Evolutionary conservation across 1,139 yeast genomes (phyloP).

Genomic region (Saccharomyces uvarum): DNA sequence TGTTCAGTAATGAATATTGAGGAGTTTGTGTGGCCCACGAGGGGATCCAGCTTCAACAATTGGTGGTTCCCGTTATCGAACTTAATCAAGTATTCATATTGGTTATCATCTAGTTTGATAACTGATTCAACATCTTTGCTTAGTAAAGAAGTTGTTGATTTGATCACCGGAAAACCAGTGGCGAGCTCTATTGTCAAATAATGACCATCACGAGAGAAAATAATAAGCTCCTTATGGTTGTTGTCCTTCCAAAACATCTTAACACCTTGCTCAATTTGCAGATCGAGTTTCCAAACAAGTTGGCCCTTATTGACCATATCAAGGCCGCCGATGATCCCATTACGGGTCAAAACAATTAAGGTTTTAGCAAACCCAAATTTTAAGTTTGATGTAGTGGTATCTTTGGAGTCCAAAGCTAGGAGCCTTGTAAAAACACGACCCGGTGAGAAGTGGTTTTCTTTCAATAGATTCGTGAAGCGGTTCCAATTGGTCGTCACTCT

Average conservation of each 20-base stretch:
- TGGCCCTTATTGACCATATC: constrained; percentile 36
- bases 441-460: constrained; percentile 18
- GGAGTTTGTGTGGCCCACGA: neutral
- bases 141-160: neutral
- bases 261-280: constrained; percentile 20
- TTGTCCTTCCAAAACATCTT: constrained; percentile 17
- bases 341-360: constrained; percentile 39
- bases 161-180: neutral
- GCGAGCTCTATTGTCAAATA: constrained; percentile 9
- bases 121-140: constrained; percentile 5
- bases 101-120: neutral
- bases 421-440: constrained; percentile 22
- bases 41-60: neutral
- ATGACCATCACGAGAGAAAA: constrained; percentile 28
- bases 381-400: constrained; percentile 14
- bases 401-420: constrained; percentile 16
- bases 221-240: constrained; percentile 15
- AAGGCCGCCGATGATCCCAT: constrained; percentile 40
- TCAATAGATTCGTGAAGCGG: constrained; percentile 16
- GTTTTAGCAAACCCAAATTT: constrained; percentile 46
- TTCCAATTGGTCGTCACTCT: constrained; percentile 38
- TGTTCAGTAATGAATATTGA: constrained; percentile 22
- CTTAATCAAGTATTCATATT: constrained; percentile 1
- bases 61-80: constrained; percentile 1
- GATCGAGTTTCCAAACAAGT: constrained; percentile 37